Conservation (phyloP, 1,139 yeast species). For the Suhomyces anneliseae region DNA sequence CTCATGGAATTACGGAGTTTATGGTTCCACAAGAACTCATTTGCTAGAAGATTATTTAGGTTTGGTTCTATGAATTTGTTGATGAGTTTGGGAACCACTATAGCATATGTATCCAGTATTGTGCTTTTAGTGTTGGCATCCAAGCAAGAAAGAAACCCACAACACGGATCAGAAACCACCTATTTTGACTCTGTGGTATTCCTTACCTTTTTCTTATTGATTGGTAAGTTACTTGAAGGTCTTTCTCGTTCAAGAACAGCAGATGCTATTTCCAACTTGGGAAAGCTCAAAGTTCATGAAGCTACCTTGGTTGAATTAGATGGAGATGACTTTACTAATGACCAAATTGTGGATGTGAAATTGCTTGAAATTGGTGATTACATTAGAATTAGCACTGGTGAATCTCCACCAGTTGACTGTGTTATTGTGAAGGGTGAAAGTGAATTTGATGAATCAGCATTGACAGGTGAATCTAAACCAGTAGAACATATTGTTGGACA, state of each 20-base stretch:
- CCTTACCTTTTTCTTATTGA: slow-evolving; percentile 64
- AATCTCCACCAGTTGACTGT: slow-evolving; percentile 73
- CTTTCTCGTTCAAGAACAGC: slow-evolving; percentile 68
- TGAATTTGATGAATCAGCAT: slow-evolving; percentile 72
- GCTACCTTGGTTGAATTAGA: slow-evolving; percentile 48
- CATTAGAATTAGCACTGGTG: slow-evolving; percentile 62
- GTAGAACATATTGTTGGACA: slow-evolving; percentile 54
- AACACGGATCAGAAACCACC: slow-evolving; percentile 57
- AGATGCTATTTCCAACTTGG: slow-evolving; percentile 57
- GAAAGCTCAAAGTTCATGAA: slow-evolving; percentile 48
- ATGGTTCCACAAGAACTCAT: slow-evolving; percentile 58
- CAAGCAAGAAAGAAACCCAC: slow-evolving; percentile 23
- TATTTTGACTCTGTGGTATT: slow-evolving; percentile 81
- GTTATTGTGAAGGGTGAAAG: slow-evolving; percentile 57
- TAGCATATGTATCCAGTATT: slow-evolving; percentile 70
- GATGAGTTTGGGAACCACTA: slow-evolving; percentile 70
- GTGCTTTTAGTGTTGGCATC: slow-evolving; percentile 56
- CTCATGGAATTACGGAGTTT: slow-evolving; percentile 55
- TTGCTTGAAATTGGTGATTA: slow-evolving; percentile 63
- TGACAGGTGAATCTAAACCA: slow-evolving; percentile 70
- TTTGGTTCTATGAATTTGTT: slow-evolving; percentile 79
- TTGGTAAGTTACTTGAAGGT: slow-evolving; percentile 69
- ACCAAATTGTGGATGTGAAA: slow-evolving; percentile 45
- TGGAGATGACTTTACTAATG: slow-evolving; percentile 28
- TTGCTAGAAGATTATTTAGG: slow-evolving; percentile 56